These are phyloP conservation scores for Vaccinium corymbosum DNA, from an alignment of 148 eudicot species.

Conservation along the genomic window DNA sequence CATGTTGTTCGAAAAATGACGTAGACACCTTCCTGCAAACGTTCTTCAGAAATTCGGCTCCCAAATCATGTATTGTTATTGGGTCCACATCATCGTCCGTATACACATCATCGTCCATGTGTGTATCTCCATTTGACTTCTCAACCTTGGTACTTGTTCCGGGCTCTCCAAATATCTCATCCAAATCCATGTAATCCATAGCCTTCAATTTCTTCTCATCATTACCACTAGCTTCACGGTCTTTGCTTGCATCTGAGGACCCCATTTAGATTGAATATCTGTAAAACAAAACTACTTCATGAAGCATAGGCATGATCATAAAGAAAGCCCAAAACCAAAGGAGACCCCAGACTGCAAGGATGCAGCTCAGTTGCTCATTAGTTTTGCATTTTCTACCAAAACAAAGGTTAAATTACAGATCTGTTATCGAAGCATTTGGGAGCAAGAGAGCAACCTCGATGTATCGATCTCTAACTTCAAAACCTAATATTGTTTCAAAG, in stretches of 20 bases:
- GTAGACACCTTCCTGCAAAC: slow-evolving; percentile 70
- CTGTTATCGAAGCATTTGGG: neutral
- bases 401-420: neutral
- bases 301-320: neutral
- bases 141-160: slow-evolving; percentile 50
- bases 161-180: slow-evolving; percentile 38
- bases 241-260: slow-evolving; percentile 20
- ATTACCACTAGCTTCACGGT: slow-evolving; percentile 37
- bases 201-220: slow-evolving; percentile 33
- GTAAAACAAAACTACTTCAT: neutral
- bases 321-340: neutral
- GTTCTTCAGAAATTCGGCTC: slow-evolving; percentile 40
- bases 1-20: slow-evolving; percentile 68
- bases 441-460: neutral
- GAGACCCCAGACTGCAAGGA: neutral
- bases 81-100: slow-evolving; percentile 44
- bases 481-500: neutral
- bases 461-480: neutral
- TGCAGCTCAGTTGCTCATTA: neutral
- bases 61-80: slow-evolving; percentile 38
- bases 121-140: slow-evolving; percentile 30
- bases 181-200: slow-evolving; percentile 35
- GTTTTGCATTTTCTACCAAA: neutral
- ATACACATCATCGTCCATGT: slow-evolving; percentile 23
- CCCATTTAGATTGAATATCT: slow-evolving; percentile 27